Conservation (phyloP, 1,139 yeast species). For the Yarrowia galli region DNA sequence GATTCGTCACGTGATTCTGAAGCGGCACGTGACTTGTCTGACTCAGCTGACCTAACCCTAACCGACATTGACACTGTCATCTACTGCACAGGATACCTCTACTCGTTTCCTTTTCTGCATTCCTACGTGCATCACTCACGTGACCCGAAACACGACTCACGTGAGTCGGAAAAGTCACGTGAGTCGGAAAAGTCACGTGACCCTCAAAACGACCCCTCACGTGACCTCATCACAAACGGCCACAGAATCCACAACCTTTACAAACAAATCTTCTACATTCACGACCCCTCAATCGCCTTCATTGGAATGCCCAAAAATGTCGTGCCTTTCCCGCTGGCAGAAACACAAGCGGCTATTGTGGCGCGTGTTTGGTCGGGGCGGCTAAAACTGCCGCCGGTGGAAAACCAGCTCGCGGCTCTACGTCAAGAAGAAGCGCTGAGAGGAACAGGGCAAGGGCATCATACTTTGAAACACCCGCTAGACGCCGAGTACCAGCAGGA, state of each 20-base stretch:
- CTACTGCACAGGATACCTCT: conserved; percentile 70
- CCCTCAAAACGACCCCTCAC: no score
- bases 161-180: no score
- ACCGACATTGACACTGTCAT: conserved; percentile 59
- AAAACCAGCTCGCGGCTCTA: background rate
- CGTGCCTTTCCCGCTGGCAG: conserved; percentile 66
- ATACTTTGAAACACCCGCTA: conserved; percentile 20
- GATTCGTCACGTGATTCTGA: no score
- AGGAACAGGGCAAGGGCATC: conserved; percentile 24
- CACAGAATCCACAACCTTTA: conserved; percentile 59
- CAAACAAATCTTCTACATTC: conserved; percentile 60
- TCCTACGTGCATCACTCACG: conserved; percentile 37
- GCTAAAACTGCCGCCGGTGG: conserved; percentile 56
- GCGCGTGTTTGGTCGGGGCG: conserved; percentile 63
- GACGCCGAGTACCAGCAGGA: conserved; percentile 34
- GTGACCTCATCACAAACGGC: conserved; percentile 51
- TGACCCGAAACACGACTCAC: no score
- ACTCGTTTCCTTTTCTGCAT: conserved; percentile 58
- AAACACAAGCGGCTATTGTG: conserved; percentile 64
- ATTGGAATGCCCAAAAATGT: conserved; percentile 61
- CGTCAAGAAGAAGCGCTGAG: conserved; percentile 21
- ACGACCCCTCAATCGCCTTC: conserved; percentile 65
- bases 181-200: no score
- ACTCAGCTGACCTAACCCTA: conserved; percentile 42
- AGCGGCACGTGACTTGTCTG: no score